Evolutionary conservation across 2,329 filamentous ascomycete species (phyloP).

Genomic region (Aspergillus sclerotialis): DNA sequence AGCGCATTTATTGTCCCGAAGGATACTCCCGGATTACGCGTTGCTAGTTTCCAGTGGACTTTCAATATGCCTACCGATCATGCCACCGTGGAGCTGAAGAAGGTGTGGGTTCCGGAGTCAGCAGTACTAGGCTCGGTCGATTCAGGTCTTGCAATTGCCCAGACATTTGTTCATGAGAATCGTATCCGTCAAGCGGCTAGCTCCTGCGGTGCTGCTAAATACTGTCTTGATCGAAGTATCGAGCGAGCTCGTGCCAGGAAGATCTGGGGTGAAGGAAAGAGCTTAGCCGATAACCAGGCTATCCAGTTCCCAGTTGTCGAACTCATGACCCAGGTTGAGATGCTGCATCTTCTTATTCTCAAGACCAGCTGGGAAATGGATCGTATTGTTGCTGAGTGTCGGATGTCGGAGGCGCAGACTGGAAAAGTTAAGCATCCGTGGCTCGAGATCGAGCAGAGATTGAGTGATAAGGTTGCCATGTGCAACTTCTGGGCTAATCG

Average conservation of each 20-base stretch:
- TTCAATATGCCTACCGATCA: constrained; percentile 63
- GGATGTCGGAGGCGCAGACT: constrained; percentile 19
- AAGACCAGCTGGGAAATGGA: constrained; percentile 59
- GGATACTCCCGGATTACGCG: constrained; percentile 45
- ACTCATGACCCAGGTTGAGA: constrained; percentile 54
- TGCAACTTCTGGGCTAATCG: constrained; percentile 61
- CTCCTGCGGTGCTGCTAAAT: constrained; percentile 44
- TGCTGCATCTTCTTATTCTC: constrained; percentile 55
- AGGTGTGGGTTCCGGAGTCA: constrained; percentile 50
- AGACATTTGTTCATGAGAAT: constrained; percentile 61
- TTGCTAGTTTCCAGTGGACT: constrained; percentile 57
- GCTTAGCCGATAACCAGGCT: constrained; percentile 46
- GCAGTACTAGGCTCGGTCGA: constrained; percentile 48
- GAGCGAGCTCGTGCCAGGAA: constrained; percentile 49
- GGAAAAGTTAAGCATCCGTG: constrained; percentile 26
- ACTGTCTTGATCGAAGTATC: constrained; percentile 53
- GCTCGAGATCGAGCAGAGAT: constrained; percentile 49
- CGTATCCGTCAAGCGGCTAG: constrained; percentile 57
- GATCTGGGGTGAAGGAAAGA: constrained; percentile 18
- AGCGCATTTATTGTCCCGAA: constrained; percentile 55
- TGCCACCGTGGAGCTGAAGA: constrained; percentile 51
- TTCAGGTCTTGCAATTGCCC: constrained; percentile 53
- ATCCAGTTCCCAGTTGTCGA: constrained; percentile 61
- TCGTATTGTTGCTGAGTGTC: constrained; percentile 18
- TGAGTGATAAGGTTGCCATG: constrained; percentile 59